Base-by-base conservation (phyloP, 139 green algal genomes). In the Nannochloris sp. region DNA sequence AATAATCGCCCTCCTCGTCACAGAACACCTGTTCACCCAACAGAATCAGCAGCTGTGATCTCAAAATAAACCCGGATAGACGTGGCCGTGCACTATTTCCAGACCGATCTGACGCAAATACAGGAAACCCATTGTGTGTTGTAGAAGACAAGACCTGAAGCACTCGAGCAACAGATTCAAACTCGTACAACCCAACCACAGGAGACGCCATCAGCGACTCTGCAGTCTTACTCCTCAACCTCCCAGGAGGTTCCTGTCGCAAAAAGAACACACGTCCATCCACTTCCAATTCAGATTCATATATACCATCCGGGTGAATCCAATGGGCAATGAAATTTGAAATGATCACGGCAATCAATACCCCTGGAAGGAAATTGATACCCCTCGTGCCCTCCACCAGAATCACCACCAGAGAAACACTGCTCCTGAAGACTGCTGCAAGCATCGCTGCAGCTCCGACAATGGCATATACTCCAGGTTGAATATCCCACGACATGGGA, bases 111-210 rank as follows among this genome's bases (percentile, higher is more conserved):
- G 20, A 37, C 2, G 50, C 12, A 59, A 36, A 73, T 20, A 97
- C 82, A 0, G 89, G 88, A 73, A 96, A 97, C 45, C 87, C 91
- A 74, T 95, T 95, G 80, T 95, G 87, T 0, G 64, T 80, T 17
- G 75, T 87, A 65, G 28, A 48, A 8, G 68, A 59, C 62, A 97
- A 74, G 36, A 88, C 72, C 4, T 79, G 28, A 26, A 89, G 49
- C n/a, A 95, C 66, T 0, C 65, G 61, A 6, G 53, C 59, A 5
- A 89, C 75, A 5, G 43, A 67, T 74, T 87, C 86, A 2, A 96
- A 25, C 3, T 45, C 48, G 6, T 62, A 66, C 61, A 92, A 79
- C 8, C 78, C 75, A 6, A 85, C 67, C 16, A 90, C 79, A 14
- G 77, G 66, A 1, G 72, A 79, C 2, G 85, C 85, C 80, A 91